These are phyloP conservation scores for Neoarthrinium moseri DNA, from an alignment of 2,329 filamentous ascomycete genomes.

Conservation along the genomic window DNA sequence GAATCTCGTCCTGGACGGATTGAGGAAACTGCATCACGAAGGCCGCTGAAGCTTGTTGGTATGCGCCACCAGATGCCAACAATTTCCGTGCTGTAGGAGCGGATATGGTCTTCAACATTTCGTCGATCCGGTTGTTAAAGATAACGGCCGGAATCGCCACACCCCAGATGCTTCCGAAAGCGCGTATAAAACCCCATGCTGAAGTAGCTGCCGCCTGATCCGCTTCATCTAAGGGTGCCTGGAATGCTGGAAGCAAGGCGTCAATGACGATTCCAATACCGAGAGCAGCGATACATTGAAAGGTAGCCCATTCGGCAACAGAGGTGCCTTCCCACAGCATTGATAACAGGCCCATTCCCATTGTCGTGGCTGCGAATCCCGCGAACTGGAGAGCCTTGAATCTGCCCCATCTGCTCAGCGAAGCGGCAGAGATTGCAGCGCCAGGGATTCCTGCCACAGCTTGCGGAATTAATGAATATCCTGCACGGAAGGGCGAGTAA, in stretches of 20 bases:
- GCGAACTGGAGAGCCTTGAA: background rate
- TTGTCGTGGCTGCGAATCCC: background rate
- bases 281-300: conserved; percentile 26
- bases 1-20: background rate
- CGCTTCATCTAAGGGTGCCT: conserved; percentile 27
- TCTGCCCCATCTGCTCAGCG: background rate
- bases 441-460: too few species aligned
- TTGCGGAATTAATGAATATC: too few species aligned
- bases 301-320: conserved; percentile 7
- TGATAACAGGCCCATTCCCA: background rate
- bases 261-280: conserved; percentile 35
- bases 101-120: background rate
- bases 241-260: conserved; percentile 36
- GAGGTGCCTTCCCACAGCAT: background rate
- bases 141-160: conserved; percentile 37
- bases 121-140: conserved; percentile 23
- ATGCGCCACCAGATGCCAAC: conserved; percentile 1
- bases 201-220: conserved; percentile 30
- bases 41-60: conserved; percentile 6
- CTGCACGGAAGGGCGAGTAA: conserved; percentile 38
- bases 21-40: conserved; percentile 6
- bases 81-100: background rate
- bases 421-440: conserved; percentile 38
- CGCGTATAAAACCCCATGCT: conserved; percentile 38
- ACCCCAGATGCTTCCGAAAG: conserved; percentile 40